Evolutionary conservation across 2,329 filamentous ascomycete genomes (phyloP).

Genomic region (Eurotiales sp.): DNA sequence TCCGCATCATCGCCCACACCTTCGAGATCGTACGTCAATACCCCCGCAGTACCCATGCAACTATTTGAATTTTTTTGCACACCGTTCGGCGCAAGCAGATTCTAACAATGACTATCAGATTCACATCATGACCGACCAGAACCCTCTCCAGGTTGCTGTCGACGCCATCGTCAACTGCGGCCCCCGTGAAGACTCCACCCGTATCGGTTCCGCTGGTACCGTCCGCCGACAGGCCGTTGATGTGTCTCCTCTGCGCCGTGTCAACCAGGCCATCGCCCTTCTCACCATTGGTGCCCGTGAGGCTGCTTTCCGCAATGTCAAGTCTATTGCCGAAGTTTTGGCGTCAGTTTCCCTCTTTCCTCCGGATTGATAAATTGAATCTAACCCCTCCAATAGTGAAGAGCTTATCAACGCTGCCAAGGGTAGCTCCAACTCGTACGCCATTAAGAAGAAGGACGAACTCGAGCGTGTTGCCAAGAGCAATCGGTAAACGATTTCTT

Average conservation of each 20-base stretch:
- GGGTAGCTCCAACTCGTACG: constrained; percentile 99
- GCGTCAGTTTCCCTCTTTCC: constrained; percentile 42
- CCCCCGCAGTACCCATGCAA: neutral
- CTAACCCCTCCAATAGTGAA: constrained; percentile 48
- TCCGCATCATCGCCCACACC: constrained; percentile 96
- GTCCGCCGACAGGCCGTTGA: constrained; percentile 99
- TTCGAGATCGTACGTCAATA: constrained; percentile 90
- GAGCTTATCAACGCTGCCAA: constrained; percentile 99
- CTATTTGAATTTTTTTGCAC: neutral
- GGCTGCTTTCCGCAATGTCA: constrained; percentile 99
- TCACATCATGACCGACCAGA: constrained; percentile 99
- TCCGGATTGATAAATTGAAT: neutral
- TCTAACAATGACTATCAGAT: constrained; percentile 57
- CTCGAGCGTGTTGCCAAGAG: constrained; percentile 99
- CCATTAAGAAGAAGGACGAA: constrained; percentile 99
- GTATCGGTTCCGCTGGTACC: constrained; percentile 99
- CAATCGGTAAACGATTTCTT: constrained; percentile 84
- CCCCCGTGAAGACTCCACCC: constrained; percentile 98
- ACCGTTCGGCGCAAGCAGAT: neutral
- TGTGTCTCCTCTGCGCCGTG: constrained; percentile 97
- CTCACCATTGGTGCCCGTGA: constrained; percentile 98
- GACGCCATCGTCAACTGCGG: constrained; percentile 99
- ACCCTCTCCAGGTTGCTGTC: constrained; percentile 99
- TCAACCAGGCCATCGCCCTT: constrained; percentile 99
- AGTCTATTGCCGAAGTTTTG: constrained; percentile 98